These are phyloP conservation scores for Conticribra guillardii DNA, from an alignment of 108 stramenopile genomes.

Conservation along the genomic window DNA sequence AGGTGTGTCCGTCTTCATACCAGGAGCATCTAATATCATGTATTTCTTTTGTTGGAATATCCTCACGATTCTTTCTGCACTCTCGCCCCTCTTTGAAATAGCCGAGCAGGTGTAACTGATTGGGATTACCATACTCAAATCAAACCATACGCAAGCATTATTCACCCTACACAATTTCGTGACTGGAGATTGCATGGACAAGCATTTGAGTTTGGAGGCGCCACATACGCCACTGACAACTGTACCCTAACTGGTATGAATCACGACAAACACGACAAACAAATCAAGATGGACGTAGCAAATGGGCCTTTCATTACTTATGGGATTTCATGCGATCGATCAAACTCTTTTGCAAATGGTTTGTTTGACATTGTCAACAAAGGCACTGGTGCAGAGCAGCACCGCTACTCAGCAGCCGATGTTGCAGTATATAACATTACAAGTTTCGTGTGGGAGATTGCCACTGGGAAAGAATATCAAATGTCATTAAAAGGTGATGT, in stretches of 20 bases:
- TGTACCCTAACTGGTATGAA: constrained; percentile 50
- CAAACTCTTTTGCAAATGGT: constrained; percentile 53
- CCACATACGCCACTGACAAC: constrained; percentile 64
- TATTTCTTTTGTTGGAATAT: background rate
- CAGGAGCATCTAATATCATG: background rate
- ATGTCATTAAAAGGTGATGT: constrained; percentile 43
- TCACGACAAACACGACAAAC: constrained; percentile 37
- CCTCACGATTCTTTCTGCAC: background rate
- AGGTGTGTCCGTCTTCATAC: too few species aligned
- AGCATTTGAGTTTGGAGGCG: constrained; percentile 78
- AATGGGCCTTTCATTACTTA: constrained; percentile 61
- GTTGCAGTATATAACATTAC: constrained; percentile 65
- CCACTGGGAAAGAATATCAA: constrained; percentile 22
- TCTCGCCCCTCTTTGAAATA: constrained; percentile 14
- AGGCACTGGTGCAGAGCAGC: constrained; percentile 72
- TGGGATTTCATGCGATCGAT: constrained; percentile 55
- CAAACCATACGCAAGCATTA: constrained; percentile 57
- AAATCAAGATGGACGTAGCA: constrained; percentile 62
- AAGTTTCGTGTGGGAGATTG: constrained; percentile 51
- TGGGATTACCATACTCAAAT: constrained; percentile 56
- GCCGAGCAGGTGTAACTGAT: constrained; percentile 63
- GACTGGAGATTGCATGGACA: constrained; percentile 70
- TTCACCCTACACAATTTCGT: constrained; percentile 70
- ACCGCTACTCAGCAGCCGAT: constrained; percentile 67
- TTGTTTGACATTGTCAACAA: constrained; percentile 67